These are phyloP conservation scores for Trichoderma lentiforme DNA, from an alignment of 2,329 filamentous ascomycete species.

Conservation along the genomic window DNA sequence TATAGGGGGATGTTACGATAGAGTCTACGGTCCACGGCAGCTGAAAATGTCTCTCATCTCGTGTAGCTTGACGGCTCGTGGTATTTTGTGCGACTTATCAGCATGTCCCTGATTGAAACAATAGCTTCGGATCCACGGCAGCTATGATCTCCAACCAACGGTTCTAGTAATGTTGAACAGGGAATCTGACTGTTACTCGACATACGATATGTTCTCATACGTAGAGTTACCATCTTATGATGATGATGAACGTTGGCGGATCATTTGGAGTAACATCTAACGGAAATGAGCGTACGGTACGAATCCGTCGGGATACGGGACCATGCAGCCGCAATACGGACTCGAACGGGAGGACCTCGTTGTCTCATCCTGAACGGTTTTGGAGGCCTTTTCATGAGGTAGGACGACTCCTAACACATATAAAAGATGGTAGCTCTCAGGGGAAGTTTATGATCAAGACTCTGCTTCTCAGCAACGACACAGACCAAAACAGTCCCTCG, in stretches of 20 bases:
- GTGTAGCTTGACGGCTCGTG: background rate
- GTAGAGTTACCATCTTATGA: background rate
- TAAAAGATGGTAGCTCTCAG: background rate
- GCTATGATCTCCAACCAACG: background rate
- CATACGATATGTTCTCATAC: background rate
- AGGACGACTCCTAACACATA: background rate
- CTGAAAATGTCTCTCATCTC: background rate
- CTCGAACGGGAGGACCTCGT: background rate
- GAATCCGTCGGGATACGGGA: slow-evolving; percentile 17
- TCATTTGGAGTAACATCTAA: background rate
- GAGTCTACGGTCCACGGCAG: background rate
- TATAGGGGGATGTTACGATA: background rate
- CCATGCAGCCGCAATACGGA: slow-evolving; percentile 21
- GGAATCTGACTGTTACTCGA: background rate
- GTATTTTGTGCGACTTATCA: background rate
- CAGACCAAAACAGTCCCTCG: background rate
- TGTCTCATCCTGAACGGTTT: background rate
- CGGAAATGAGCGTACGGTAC: background rate
- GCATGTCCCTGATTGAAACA: slow-evolving; percentile 11
- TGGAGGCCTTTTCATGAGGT: background rate
- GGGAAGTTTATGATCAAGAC: no score
- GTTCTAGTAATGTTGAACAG: background rate
- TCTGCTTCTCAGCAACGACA: background rate
- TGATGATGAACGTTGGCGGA: background rate
- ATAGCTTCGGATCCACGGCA: slow-evolving; percentile 4